Evolutionary conservation across 371 early-diverging fungal species (phyloP).

Genomic region (Lichtheimia corymbifera): DNA sequence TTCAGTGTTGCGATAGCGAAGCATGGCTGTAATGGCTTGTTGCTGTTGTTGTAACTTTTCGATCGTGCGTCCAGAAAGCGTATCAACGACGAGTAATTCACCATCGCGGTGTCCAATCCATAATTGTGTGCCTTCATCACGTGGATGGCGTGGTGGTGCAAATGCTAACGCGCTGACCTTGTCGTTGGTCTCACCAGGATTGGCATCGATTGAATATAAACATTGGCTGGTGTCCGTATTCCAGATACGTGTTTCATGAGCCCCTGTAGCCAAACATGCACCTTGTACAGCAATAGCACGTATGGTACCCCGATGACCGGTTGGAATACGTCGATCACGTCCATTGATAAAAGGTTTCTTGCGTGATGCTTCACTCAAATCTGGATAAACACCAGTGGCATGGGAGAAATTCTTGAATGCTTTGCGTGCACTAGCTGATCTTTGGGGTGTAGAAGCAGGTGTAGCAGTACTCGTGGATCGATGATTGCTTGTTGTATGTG

Average conservation of each 20-base stretch:
- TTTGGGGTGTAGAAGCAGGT: neutral
- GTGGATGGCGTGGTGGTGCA: constrained; percentile 40
- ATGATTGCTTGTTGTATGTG: constrained; percentile 22
- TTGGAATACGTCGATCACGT: constrained; percentile 11
- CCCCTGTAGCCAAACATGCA: constrained; percentile 23
- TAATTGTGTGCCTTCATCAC: constrained; percentile 58
- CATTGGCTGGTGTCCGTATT: constrained; percentile 15
- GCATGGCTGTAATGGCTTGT: constrained; percentile 62
- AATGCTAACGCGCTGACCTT: constrained; percentile 36
- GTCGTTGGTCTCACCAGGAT: constrained; percentile 20
- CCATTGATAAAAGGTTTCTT: constrained; percentile 19
- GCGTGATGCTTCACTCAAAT: constrained; percentile 24
- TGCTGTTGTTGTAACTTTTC: constrained; percentile 58
- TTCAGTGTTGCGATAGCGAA: constrained; percentile 55
- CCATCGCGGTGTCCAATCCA: constrained; percentile 71
- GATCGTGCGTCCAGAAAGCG: constrained; percentile 42
- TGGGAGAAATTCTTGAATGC: constrained; percentile 19
- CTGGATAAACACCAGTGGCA: constrained; percentile 22
- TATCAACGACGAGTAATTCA: constrained; percentile 59
- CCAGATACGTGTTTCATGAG: constrained; percentile 23
- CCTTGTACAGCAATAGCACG: constrained; percentile 25
- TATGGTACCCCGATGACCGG: constrained; percentile 20
- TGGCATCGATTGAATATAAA: constrained; percentile 17
- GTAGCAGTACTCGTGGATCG: neutral
- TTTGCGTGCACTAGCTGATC: constrained; percentile 8